These are phyloP conservation scores for Pseudocercospora cruenta DNA, from an alignment of 2,329 filamentous ascomycete genomes.

Conservation along the genomic window DNA sequence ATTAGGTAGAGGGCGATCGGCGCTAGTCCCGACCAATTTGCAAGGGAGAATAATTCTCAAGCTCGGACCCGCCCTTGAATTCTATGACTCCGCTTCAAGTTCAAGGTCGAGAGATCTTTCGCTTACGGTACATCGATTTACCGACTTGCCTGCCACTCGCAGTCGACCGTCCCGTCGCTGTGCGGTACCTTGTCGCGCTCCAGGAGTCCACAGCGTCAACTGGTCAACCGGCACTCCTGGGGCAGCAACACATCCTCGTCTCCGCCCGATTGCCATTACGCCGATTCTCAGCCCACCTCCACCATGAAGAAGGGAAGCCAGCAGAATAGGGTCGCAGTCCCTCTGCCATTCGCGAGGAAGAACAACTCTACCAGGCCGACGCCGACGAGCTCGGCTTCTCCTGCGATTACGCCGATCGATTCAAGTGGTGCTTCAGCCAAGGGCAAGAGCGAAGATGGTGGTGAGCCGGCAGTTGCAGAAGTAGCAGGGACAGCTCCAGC, in stretches of 20 bases:
- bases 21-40: too few species aligned
- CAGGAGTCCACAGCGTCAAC: slow-evolving; percentile 28
- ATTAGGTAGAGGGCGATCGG: too few species aligned
- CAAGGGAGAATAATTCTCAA: too few species aligned
- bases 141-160: not conserved
- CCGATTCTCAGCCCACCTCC: not conserved
- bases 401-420: slow-evolving; percentile 4
- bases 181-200: slow-evolving; percentile 23
- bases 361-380: not conserved
- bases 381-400: not conserved
- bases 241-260: slow-evolving; percentile 7
- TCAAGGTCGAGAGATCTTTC: not conserved
- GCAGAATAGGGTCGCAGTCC: slow-evolving; percentile 36
- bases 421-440: slow-evolving; percentile 15
- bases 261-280: not conserved
- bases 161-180: not conserved
- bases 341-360: slow-evolving; percentile 33
- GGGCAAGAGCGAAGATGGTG: slow-evolving; percentile 7
- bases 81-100: slow-evolving; percentile 3
- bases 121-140: not conserved
- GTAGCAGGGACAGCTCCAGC: not conserved
- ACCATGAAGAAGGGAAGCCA: slow-evolving; percentile 12
- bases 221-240: slow-evolving; percentile 13
- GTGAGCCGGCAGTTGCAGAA: not conserved
- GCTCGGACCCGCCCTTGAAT: not conserved